Evolutionary conservation across 805 yeast genomes (phyloP), one percentile per base, ranked within the genome.

Genomic region (Pichia occidentalis): DNA sequence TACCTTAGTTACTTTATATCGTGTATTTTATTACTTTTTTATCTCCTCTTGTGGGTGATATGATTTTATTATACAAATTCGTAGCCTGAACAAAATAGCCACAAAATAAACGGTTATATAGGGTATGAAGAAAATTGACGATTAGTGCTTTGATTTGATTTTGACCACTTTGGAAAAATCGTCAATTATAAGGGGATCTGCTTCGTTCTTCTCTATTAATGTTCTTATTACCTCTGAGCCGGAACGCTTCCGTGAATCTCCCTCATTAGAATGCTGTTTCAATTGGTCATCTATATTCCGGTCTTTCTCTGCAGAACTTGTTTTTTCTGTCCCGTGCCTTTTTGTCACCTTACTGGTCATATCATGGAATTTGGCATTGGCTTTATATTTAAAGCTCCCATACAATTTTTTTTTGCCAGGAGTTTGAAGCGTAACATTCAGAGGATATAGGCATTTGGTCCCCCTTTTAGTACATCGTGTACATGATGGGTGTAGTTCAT

Each of bases 401-500:
- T n/a, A n/a, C n/a, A n/a, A n/a, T n/a, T n/a, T n/a, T 24, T 8
- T 24, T n/a, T 24, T 14, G 4, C 13, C 13, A 2, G 36, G 24
- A 17, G 29, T 33, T 30, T 29, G 21, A 17, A 29, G 24, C 11
- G 37, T 22, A 8, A 39, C 21, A 2, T 30, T 32, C 3, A 25
- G 16, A 7, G 39, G 39, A 30, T 39, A 35, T 5, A 28, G 29
- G 14, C 39, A 39, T 13, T 25, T 11, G 4, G 21, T 21, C 5
- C 37, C 37, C 16, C 37, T 24, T 23, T 25, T 39, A 21, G 20
- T 28, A 25, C 56, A 52, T 19, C 42, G 26, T 6, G 31, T 17
- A 24, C 56, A 52, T 5, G 32, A 23, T 9, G 56, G 56, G 21
- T 44, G 47, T 1, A 23, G 19, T 19, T 49, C 56, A 39, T 48